Evolutionary conservation across 2,329 filamentous ascomycete genomes (phyloP).

Genomic region (Microascus cirrosus): DNA sequence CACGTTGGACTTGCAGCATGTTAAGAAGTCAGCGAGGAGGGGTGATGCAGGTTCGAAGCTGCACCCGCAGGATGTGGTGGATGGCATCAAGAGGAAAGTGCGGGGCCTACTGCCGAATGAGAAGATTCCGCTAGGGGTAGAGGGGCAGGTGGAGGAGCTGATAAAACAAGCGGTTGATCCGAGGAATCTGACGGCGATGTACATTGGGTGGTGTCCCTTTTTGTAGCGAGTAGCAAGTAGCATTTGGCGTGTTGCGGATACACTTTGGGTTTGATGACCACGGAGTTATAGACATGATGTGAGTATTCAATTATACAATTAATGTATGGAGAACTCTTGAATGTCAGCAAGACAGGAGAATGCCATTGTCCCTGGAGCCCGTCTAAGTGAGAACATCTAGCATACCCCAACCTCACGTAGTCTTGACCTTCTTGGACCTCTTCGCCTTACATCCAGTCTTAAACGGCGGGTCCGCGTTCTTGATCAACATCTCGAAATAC

Average conservation of each 20-base stretch:
- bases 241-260: no score
- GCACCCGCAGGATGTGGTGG: slow-evolving; percentile 64
- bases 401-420: background rate
- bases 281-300: no score
- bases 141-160: slow-evolving; percentile 94
- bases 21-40: slow-evolving; percentile 35
- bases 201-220: slow-evolving; percentile 80
- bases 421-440: background rate
- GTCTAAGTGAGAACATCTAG: no score
- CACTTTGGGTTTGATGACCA: no score
- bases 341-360: no score
- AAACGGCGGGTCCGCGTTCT: slow-evolving; percentile 44
- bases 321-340: no score
- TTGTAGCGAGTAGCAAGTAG: slow-evolving; percentile 21
- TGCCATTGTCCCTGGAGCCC: no score
- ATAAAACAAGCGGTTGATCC: slow-evolving; percentile 78
- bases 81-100: slow-evolving; percentile 80
- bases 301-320: no score
- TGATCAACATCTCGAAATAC: slow-evolving; percentile 46
- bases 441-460: slow-evolving; percentile 9
- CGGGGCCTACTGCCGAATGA: slow-evolving; percentile 75
- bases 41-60: slow-evolving; percentile 33
- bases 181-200: slow-evolving; percentile 80
- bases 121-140: slow-evolving; percentile 84
- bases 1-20: slow-evolving; percentile 77